phyloP scores from a whole-genome alignment of 495 filamentous ascomycete species.

The Penicillium odoratum region DNA sequence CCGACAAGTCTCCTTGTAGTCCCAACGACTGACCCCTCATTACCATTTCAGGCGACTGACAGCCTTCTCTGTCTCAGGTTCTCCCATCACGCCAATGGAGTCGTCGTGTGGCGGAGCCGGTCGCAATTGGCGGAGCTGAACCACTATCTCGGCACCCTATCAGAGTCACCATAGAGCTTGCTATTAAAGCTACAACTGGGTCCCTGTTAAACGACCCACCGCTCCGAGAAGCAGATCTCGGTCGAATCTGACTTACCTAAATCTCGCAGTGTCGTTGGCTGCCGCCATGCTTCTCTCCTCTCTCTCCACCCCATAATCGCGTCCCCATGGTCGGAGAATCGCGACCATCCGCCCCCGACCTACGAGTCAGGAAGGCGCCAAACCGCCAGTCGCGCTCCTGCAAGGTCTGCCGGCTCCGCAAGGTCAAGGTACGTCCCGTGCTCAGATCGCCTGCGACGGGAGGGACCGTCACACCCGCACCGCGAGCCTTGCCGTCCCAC shows the following conservation, averaged over 20 bases:
- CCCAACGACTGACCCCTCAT: constrained; percentile 16
- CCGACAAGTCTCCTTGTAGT: constrained; percentile 4
- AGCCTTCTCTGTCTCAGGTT: constrained; percentile 9
- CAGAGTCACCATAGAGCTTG: not conserved
- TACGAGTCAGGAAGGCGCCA: constrained; percentile 23
- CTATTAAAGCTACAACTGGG: constrained; percentile 2
- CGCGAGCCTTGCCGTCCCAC: constrained; percentile 17
- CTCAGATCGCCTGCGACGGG: constrained; percentile 27
- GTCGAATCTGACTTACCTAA: constrained; percentile 35
- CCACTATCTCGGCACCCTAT: not conserved
- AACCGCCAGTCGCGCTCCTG: constrained; percentile 46
- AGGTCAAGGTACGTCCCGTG: constrained; percentile 45
- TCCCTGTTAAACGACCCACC: constrained; percentile 15
- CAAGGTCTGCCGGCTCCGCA: constrained; percentile 46
- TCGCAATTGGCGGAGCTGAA: constrained; percentile 14
- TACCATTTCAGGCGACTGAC: constrained; percentile 20
- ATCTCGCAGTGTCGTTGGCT: constrained; percentile 38
- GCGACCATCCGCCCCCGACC: constrained; percentile 27
- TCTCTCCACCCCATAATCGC: constrained; percentile 16
- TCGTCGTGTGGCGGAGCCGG: constrained; percentile 1
- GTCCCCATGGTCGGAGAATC: constrained; percentile 29
- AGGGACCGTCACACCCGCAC: constrained; percentile 21
- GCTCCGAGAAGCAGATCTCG: constrained; percentile 29
- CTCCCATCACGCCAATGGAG: constrained; percentile 12
- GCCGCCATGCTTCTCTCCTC: constrained; percentile 22